Evolutionary conservation across 2,329 filamentous ascomycete species (phyloP), one percentile per base, ranked within the genome.

Genomic region (Fusarium marasasianum): DNA sequence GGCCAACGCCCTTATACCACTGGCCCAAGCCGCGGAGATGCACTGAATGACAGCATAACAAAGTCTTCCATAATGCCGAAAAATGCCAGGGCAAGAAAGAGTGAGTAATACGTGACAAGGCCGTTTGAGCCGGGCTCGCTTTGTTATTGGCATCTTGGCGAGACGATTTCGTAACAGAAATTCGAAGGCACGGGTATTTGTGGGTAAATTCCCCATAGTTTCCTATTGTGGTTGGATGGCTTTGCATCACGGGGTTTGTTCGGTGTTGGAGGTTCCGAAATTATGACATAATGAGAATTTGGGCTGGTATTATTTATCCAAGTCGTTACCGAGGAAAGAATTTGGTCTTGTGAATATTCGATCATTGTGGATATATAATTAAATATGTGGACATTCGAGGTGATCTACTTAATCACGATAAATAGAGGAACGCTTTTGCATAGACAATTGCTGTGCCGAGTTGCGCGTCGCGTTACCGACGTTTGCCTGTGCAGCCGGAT

Each of bases 111-210:
- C 24, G 13, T 29, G 0, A 9, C 41, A 35, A 29, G 43, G 57
- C 38, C 59, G 54, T 57, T n/a, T 66, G 26, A 47, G 26, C 60
- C 63, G 50, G 18, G 26, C 26, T 44, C 43, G 11, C 44, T 66
- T 66, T 35, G 44, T 58, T n/a, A 78, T 78, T 78, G 76, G 76
- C 68, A 77, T 78, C 61, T 17, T 53, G 6, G 22, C 33, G 29
- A 56, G 51, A 54, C 72, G 76, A 78, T 78, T 78, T 77, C 76
- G 76, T 78, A 78, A 78, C 71, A 66, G 53, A 78, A 78, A 77
- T 66, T 75, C 66, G 15, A 29, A 54, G 47, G 26, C 8, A 31
- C 71, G 72, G 68, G 14, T 74, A 78, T 66, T 2, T 67, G 20
- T 76, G 76, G 74, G 24, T n/a, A n/a, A n/a, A n/a, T n/a, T n/a